Base-by-base conservation (phyloP, 2,329 filamentous ascomycete species). In the Aspergillus puulaauensis region DNA sequence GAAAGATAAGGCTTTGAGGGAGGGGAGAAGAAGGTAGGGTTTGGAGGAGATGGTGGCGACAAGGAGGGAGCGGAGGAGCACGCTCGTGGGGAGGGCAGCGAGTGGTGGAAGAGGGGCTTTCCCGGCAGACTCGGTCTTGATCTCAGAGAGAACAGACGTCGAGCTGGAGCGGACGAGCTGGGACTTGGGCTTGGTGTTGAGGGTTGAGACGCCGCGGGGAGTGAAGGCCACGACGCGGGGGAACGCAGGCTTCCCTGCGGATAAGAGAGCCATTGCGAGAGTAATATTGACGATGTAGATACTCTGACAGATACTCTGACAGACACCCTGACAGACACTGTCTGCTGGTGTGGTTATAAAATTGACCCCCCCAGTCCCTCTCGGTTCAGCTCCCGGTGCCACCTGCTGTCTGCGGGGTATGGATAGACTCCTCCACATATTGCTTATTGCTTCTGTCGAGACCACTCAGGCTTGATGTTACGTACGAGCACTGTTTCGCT, bases 1-100 rank as follows among this genome's bases (percentile, higher is more conserved):
- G 27, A 82, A 73, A 5, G 80, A 83, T 77, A 96, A 89, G 56
- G 89, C 74, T 56, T 80, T 81, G 40, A 95, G 81, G 7, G 88
- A 92, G 0, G 89, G 86, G 2, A 79, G 77, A 2, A 96, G 84
- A 1, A 96, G 82, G 8, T 86, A 56, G 23, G 74, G 75, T 56
- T 77, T 77, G 3, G 80, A 82, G 0, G 79, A 82, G 14, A 82
- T 70, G 15, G 77, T 76, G 27, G 79, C 74, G 56, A 82, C 71
- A 17, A 80, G 59, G 1, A 80, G 66, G 0, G 77, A 80, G 54
- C 77, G 66, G 6, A 78, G 69, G 6, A 80, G 68, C 8, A 72
- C 67, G 8, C 66, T 56, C 1, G 69, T 71, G 0, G 77, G 70
- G 5, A 79, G 64, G 21, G 56, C 61, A 6, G 67, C 62, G 1